phyloP scores from a whole-genome alignment of 345 rosid species.

The Geranium brycei region DNA sequence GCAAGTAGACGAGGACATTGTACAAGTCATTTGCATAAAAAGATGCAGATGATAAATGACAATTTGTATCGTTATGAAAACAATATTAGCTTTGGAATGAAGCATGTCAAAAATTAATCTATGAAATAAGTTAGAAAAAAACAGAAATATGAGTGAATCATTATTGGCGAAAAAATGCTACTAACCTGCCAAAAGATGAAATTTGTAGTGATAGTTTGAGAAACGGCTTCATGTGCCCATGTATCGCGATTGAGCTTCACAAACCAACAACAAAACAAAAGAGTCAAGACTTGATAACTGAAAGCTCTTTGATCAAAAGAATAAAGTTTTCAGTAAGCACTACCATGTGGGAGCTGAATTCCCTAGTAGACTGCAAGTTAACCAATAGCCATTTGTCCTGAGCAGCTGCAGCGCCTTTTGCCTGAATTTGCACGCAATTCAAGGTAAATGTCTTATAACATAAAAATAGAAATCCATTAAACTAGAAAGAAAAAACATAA shows the following conservation, averaged over 20 bases:
- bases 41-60: no score
- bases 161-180: neutral
- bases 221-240: slow-evolving; percentile 94
- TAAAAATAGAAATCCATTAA: no score
- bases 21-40: no score
- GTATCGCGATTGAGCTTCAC: slow-evolving; percentile 94
- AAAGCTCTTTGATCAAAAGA: neutral
- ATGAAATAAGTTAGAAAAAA: neutral
- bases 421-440: slow-evolving; percentile 27
- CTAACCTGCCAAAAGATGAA: slow-evolving; percentile 97
- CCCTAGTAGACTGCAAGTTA: slow-evolving; percentile 82
- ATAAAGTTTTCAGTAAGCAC: neutral
- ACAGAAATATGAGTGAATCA: no score
- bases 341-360: slow-evolving; percentile 95
- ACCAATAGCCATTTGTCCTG: slow-evolving; percentile 93
- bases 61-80: no score
- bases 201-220: slow-evolving; percentile 70
- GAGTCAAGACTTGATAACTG: neutral
- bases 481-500: no score
- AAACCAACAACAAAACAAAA: slow-evolving; percentile 12
- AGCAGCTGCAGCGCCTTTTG: slow-evolving; percentile 58
- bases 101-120: neutral
- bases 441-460: no score
- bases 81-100: no score
- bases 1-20: no score